Evolutionary conservation across 2,329 filamentous ascomycete species (phyloP).

Genomic region (Talaromyces funiculosus): DNA sequence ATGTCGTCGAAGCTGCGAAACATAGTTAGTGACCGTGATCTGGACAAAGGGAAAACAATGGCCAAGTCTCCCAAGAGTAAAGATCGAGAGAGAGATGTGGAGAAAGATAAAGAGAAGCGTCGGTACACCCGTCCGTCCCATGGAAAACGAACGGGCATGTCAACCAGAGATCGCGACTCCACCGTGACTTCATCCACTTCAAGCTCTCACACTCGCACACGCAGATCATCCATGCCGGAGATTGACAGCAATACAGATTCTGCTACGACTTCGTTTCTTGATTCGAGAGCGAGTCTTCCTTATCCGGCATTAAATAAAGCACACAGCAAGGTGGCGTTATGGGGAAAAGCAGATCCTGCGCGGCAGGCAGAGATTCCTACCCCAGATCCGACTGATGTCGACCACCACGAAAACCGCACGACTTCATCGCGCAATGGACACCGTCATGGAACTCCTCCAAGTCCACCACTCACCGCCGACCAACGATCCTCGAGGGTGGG

Average conservation of each 20-base stretch:
- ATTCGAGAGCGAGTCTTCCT: conserved; percentile 51
- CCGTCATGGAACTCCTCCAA: conserved; percentile 37
- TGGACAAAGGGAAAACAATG: conserved; percentile 7
- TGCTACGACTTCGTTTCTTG: conserved; percentile 35
- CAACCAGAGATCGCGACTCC: conserved; percentile 17
- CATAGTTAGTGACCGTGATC: conserved; percentile 12
- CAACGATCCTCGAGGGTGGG: conserved; percentile 34
- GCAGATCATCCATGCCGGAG: conserved; percentile 16
- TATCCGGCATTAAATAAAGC: conserved; percentile 85
- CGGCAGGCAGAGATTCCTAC: conserved; percentile 49
- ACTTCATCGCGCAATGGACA: conserved; percentile 24
- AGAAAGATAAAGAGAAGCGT: conserved; percentile 14
- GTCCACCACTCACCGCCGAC: conserved; percentile 44
- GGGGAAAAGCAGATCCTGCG: conserved; percentile 45
- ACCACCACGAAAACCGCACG: conserved; percentile 21
- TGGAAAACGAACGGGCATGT: conserved; percentile 14
- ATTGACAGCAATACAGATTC: conserved; percentile 19
- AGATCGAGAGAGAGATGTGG: conserved; percentile 18
- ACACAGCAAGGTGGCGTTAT: conserved; percentile 80
- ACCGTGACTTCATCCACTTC: conserved; percentile 15
- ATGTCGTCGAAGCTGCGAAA: conserved; percentile 15
- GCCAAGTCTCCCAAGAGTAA: conserved; percentile 19
- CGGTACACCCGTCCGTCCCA: conserved; percentile 14
- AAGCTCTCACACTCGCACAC: conserved; percentile 12
- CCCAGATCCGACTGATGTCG: conserved; percentile 66